Evolutionary conservation across 331 rosid species (phyloP).

Genomic region (Spiraea crenata): DNA sequence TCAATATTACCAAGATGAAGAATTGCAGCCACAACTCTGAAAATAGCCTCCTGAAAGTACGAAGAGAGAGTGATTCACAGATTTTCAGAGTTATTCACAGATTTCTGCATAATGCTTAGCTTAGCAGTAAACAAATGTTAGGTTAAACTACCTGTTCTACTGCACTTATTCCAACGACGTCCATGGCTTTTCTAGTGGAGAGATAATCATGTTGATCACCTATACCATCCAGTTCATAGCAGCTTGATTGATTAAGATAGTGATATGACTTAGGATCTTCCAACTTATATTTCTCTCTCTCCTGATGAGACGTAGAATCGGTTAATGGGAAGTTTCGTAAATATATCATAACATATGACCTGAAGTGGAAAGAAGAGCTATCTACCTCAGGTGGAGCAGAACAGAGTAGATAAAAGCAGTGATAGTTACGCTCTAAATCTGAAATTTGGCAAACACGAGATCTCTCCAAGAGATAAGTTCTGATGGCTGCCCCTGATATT

Average conservation of each 20-base stretch:
- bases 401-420: constrained; percentile 83
- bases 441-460: constrained; percentile 98
- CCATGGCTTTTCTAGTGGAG: constrained; percentile 92
- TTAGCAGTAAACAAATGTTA: constrained; percentile 15
- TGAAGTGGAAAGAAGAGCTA: constrained; percentile 2
- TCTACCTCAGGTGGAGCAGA: constrained; percentile 87
- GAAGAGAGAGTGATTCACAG: constrained; percentile 17
- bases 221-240: constrained; percentile 69
- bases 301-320: constrained; percentile 38
- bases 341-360: neutral
- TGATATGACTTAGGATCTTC: constrained; percentile 78
- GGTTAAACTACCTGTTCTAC: constrained; percentile 70
- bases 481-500: constrained; percentile 94
- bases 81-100: constrained; percentile 20
- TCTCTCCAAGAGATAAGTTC: constrained; percentile 90
- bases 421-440: constrained; percentile 89
- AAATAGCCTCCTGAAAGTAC: constrained; percentile 70
- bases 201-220: constrained; percentile 78
- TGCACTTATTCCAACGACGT: constrained; percentile 75
- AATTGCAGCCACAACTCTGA: constrained; percentile 87
- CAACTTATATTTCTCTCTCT: constrained; percentile 74
- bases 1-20: constrained; percentile 89
- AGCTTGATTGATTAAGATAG: constrained; percentile 87
- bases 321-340: neutral
- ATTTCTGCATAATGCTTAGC: constrained; percentile 13